phyloP scores from a whole-genome alignment of 352 stramenopile genomes.

The Halophytophthora batemanensis region DNA sequence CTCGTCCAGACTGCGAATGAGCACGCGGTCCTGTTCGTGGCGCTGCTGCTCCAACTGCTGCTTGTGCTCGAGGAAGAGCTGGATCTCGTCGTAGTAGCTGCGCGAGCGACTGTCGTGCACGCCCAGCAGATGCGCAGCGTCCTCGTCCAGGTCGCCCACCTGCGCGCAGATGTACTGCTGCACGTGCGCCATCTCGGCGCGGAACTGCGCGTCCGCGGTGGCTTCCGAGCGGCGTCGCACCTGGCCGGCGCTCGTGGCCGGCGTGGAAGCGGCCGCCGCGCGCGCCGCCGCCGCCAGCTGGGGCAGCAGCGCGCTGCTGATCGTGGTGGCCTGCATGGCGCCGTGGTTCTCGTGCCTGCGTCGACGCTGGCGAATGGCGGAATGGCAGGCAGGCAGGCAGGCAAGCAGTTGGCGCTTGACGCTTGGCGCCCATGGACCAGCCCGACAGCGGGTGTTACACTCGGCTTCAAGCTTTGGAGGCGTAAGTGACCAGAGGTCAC shows the following conservation, averaged over 20 bases:
- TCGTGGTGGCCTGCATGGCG: slow-evolving; percentile 7
- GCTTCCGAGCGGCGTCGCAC: slow-evolving; percentile 22
- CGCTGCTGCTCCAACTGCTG: slow-evolving; percentile 25
- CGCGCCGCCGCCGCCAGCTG: neutral
- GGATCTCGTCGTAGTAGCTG: slow-evolving; percentile 56
- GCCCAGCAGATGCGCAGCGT: slow-evolving; percentile 29
- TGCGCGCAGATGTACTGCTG: slow-evolving; percentile 47
- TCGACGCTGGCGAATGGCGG: slow-evolving; percentile 20
- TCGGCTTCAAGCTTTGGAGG: slow-evolving; percentile 20
- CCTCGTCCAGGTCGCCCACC: slow-evolving; percentile 35
- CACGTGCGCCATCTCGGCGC: slow-evolving; percentile 48
- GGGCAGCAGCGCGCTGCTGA: slow-evolving; percentile 3
- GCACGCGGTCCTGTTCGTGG: slow-evolving; percentile 9
- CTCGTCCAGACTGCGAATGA: slow-evolving; percentile 45
- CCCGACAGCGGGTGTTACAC: slow-evolving; percentile 30
- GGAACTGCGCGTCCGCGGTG: slow-evolving; percentile 36
- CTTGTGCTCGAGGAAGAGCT: slow-evolving; percentile 49
- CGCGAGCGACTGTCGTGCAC: slow-evolving; percentile 49
- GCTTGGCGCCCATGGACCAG: slow-evolving; percentile 3
- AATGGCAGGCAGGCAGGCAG: slow-evolving; percentile 20
- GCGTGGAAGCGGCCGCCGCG: neutral
- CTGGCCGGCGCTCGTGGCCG: slow-evolving; percentile 1
- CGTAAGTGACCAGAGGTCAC: slow-evolving; percentile 9
- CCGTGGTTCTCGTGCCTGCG: slow-evolving; percentile 5
- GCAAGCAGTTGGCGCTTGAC: no score